A percentile compares a stretch with the other conserved stretches of the same genome.
Conservation (phyloP, 345 rosid species). For the Populus ilicifolia region DNA sequence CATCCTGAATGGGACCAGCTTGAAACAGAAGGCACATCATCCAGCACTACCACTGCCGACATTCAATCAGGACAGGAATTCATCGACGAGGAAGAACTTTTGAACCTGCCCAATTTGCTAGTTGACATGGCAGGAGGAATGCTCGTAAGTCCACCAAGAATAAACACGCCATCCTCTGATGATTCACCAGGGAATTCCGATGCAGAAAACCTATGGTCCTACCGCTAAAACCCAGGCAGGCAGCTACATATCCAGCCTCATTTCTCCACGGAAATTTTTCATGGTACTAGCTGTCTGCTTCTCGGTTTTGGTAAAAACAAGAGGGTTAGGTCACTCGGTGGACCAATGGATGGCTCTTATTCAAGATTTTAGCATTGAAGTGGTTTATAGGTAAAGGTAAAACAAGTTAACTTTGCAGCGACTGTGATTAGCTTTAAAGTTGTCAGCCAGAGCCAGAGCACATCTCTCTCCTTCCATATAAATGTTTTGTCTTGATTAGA, state of each 20-base stretch:
- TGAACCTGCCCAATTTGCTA: constrained; percentile 58
- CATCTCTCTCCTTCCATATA: not conserved
- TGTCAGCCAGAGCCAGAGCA: not conserved
- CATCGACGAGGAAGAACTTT: constrained; percentile 51
- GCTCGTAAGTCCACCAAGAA: constrained; percentile 73
- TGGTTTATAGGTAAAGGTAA: not conserved
- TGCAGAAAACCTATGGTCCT: constrained; percentile 55
- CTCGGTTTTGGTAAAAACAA: not conserved
- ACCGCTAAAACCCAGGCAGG: not conserved
- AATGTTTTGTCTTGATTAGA: not conserved
- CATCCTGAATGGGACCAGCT: constrained; percentile 1
- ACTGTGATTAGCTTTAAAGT: not conserved
- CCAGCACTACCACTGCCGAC: not conserved
- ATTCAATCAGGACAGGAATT: constrained; percentile 24
- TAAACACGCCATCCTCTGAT: constrained; percentile 38
- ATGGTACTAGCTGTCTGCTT: not conserved
- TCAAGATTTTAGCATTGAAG: not conserved
- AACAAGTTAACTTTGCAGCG: not conserved
- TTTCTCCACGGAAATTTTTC: not conserved
- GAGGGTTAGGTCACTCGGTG: not conserved
- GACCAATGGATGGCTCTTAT: not conserved
- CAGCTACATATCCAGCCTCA: not conserved
- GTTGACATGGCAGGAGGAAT: constrained; percentile 75
- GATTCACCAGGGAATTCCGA: constrained; percentile 54
- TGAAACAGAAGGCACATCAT: not conserved